phyloP scores from a whole-genome alignment of 202 grass and related monocot species.

The Digitaria exilis region DNA sequence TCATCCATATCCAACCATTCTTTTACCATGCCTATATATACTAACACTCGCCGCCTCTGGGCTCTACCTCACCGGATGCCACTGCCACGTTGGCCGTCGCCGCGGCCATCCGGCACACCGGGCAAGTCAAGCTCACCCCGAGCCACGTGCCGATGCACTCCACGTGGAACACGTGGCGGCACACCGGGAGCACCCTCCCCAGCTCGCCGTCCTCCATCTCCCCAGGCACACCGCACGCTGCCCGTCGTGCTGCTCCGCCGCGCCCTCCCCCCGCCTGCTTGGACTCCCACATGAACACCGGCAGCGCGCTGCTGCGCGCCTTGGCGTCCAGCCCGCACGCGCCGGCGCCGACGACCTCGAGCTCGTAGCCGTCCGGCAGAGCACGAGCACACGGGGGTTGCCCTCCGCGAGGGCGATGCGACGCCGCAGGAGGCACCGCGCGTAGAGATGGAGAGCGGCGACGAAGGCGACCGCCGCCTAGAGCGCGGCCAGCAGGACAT shows the following conservation, averaged over 20 bases:
- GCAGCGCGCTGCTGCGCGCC: slow-evolving; percentile 40
- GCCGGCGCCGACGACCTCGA: slow-evolving; percentile 2
- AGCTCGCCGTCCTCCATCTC: slow-evolving; percentile 62
- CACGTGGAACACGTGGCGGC: slow-evolving; percentile 62
- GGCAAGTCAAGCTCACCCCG: slow-evolving; percentile 46
- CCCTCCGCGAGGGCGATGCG: neutral
- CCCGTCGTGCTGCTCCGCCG: neutral
- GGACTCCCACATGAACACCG: slow-evolving; percentile 38
- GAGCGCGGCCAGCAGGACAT: slow-evolving; percentile 47
- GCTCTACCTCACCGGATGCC: neutral
- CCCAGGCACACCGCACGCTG: slow-evolving; percentile 56
- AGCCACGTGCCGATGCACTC: slow-evolving; percentile 68
- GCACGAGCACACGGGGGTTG: neutral
- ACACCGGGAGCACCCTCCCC: slow-evolving; percentile 53
- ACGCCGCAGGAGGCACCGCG: slow-evolving; percentile 33
- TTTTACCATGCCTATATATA: neutral
- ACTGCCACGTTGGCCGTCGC: neutral
- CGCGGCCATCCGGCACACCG: slow-evolving; percentile 49
- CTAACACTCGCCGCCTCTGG: neutral
- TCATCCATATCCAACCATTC: neutral
- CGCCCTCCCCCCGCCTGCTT: neutral
- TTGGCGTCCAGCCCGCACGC: slow-evolving; percentile 35
- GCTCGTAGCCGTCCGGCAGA: slow-evolving; percentile 21
- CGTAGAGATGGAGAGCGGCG: slow-evolving; percentile 48
- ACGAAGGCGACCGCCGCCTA: slow-evolving; percentile 44